These are phyloP conservation scores for Talaromyces adpressus DNA, from an alignment of 495 filamentous ascomycete genomes.

Conservation along the genomic window DNA sequence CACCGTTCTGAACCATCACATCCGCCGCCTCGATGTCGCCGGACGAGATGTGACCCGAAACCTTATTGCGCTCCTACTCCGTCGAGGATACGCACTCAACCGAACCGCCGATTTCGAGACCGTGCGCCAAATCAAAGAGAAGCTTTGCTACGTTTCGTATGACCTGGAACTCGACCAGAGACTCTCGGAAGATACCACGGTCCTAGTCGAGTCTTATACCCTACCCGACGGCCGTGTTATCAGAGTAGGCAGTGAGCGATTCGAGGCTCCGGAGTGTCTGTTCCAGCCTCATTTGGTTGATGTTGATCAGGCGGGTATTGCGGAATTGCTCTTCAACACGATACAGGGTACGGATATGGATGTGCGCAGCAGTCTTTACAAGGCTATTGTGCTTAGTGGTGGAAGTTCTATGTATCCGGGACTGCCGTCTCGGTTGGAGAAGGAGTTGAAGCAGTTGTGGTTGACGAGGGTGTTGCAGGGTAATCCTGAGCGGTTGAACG, in stretches of 20 bases:
- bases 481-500: constrained; percentile 83
- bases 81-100: constrained; percentile 95
- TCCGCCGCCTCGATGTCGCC: constrained; percentile 85
- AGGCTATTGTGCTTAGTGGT: constrained; percentile 92
- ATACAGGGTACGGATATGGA: constrained; percentile 96
- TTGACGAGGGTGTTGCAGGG: constrained; percentile 83
- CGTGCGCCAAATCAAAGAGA: constrained; percentile 98
- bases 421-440: constrained; percentile 88
- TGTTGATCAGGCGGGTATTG: constrained; percentile 94
- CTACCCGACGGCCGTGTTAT: constrained; percentile 94
- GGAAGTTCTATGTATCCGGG: constrained; percentile 99
- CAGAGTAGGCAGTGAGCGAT: constrained; percentile 89
- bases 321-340: constrained; percentile 96
- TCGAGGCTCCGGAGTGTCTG: constrained; percentile 95
- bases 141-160: constrained; percentile 98
- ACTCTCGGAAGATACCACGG: constrained; percentile 94
- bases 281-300: constrained; percentile 99
- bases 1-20: constrained; percentile 95
- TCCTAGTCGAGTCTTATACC: constrained; percentile 95
- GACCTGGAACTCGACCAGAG: constrained; percentile 94
- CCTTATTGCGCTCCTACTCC: constrained; percentile 89
- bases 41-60: constrained; percentile 96
- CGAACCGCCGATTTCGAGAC: constrained; percentile 98
- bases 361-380: constrained; percentile 86
- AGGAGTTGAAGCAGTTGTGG: constrained; percentile 98